Conservation (phyloP, 176 grass and related monocot species). For the Triticum turgidum region DNA sequence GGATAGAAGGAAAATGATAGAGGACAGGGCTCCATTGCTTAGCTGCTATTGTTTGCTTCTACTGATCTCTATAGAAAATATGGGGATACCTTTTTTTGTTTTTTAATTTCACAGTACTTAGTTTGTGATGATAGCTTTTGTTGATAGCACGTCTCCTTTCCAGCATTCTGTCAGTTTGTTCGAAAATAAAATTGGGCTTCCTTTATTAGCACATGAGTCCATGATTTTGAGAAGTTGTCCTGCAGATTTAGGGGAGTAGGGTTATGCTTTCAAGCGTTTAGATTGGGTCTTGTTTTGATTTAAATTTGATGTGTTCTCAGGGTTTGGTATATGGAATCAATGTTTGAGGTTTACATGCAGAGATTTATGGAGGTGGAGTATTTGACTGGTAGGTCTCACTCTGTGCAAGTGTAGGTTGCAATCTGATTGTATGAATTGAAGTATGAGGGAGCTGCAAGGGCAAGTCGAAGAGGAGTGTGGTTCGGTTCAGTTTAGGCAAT, state of each 20-base stretch:
- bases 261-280: not conserved
- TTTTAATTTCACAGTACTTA: no score
- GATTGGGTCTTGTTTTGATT: not conserved
- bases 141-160: no score
- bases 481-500: no score
- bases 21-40: no score
- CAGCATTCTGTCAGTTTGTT: no score
- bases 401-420: not conserved
- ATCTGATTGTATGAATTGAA: not conserved
- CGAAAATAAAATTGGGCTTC: not conserved
- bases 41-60: no score
- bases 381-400: constrained; percentile 26
- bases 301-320: not conserved
- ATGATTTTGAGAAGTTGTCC: not conserved
- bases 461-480: no score
- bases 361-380: not conserved
- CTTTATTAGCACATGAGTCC: not conserved
- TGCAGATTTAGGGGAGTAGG: not conserved
- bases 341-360: not conserved
- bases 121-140: no score
- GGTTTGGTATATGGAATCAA: not conserved
- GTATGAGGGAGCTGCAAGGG: no score
- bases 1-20: no score
- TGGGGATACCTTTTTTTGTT: no score
- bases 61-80: no score